phyloP scores from a whole-genome alignment of 2,329 filamentous ascomycete species.

The Scleromitrula shiraiana region DNA sequence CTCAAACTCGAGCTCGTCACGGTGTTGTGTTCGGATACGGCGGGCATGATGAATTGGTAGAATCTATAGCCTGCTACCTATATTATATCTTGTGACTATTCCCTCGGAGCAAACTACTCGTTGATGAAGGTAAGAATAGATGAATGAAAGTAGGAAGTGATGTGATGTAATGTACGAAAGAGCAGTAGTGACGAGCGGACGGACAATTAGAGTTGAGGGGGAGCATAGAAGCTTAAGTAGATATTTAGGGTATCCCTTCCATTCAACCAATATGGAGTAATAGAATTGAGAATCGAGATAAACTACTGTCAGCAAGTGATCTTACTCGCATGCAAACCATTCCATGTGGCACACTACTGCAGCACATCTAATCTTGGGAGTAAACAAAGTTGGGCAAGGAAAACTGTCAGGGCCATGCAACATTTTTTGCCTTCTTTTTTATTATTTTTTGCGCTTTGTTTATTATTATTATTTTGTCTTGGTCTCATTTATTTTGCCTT shows the following conservation, averaged over 20 bases:
- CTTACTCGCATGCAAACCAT: conserved; percentile 9
- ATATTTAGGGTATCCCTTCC: conserved; percentile 1
- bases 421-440: not conserved
- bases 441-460: conserved; percentile 1
- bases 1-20: not conserved
- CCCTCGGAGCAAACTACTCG: not conserved
- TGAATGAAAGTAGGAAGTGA: not conserved
- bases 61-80: not conserved
- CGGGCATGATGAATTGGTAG: conserved; percentile 8
- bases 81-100: not conserved
- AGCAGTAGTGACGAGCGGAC: not conserved
- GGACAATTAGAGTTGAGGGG: conserved; percentile 4
- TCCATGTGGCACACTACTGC: conserved; percentile 6
- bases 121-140: not conserved
- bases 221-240: conserved; percentile 12
- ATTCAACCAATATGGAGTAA: not conserved
- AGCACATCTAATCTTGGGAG: conserved; percentile 3
- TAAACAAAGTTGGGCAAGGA: not conserved
- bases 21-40: conserved; percentile 8
- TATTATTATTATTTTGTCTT: not conserved
- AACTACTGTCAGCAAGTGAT: conserved; percentile 10
- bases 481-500: not conserved
- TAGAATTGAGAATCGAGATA: not conserved
- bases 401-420: conserved; percentile 5
- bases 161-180: not conserved